These are phyloP conservation scores for Fonsecaea pedrosoi DNA, from an alignment of 2,329 filamentous ascomycete genomes.

Conservation along the genomic window DNA sequence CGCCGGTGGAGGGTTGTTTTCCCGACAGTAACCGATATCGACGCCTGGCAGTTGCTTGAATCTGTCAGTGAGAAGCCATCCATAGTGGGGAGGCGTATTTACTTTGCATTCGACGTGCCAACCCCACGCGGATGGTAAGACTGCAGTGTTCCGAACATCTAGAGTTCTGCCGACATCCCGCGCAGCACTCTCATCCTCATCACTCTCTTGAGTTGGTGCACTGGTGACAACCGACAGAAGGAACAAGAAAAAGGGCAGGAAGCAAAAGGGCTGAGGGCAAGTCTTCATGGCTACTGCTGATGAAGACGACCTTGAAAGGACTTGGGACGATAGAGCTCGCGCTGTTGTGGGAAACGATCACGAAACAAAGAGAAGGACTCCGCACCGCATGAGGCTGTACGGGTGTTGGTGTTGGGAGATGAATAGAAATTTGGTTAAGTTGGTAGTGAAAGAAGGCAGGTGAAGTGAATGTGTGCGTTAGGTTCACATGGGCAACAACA, in stretches of 20 bases:
- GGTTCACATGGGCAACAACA: background rate
- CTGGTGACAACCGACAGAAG: background rate
- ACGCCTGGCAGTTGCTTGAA: background rate
- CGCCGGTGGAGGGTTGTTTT: background rate
- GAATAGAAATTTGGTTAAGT: background rate
- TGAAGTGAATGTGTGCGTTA: background rate
- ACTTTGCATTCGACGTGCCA: constrained; percentile 9
- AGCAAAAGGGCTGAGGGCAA: background rate
- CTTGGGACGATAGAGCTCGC: background rate
- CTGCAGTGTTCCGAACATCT: background rate
- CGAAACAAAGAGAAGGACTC: background rate
- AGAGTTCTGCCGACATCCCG: background rate
- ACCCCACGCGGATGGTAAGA: constrained; percentile 9
- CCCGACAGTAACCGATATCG: background rate
- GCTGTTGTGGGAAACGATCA: background rate
- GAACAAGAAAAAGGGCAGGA: background rate
- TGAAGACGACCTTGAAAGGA: background rate
- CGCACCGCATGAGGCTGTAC: background rate
- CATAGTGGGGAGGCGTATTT: background rate
- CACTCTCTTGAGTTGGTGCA: constrained; percentile 10
- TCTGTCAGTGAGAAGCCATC: background rate
- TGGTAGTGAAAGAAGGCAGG: background rate
- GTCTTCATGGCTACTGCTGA: background rate
- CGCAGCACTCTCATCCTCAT: background rate
- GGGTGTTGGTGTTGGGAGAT: background rate